phyloP scores from a whole-genome alignment of 192 early-diverging fungal species.

The Podila epicladia region DNA sequence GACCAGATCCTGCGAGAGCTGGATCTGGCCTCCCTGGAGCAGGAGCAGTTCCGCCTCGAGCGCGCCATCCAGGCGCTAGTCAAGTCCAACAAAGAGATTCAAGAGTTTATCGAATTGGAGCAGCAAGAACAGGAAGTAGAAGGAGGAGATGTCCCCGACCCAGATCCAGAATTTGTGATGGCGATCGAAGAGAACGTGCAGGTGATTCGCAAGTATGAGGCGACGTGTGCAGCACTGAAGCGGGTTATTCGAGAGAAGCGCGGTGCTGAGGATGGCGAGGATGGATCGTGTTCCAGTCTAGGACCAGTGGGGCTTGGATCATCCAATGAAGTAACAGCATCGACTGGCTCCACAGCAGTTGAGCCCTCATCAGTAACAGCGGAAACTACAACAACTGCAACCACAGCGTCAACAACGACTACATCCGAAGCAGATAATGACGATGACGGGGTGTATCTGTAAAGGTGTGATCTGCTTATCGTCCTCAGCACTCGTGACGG shows the following conservation, averaged over 20 bases:
- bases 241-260: conserved; percentile 21
- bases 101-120: conserved; percentile 38
- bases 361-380: too few species aligned
- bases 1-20: conserved; percentile 28
- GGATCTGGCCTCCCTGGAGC: conserved; percentile 32
- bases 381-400: too few species aligned
- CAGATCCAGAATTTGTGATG: conserved; percentile 45
- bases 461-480: too few species aligned
- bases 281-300: background rate
- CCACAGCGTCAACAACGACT: too few species aligned
- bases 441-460: too few species aligned
- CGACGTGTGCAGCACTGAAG: conserved; percentile 18
- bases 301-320: background rate
- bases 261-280: background rate
- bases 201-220: conserved; percentile 35
- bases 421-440: too few species aligned
- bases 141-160: background rate
- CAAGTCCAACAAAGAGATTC: conserved; percentile 42
- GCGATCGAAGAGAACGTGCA: conserved; percentile 46
- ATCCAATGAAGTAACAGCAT: too few species aligned
- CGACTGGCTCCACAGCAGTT: too few species aligned
- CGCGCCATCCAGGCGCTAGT: conserved; percentile 26
- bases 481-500: too few species aligned
- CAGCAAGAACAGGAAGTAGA: conserved; percentile 9
- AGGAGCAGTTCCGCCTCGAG: conserved; percentile 33